Percentiles rank a stretch among this genome's conserved stretches.
Conservation (phyloP, 257 asterid genomes). For the Schizonepeta tenuifolia region DNA sequence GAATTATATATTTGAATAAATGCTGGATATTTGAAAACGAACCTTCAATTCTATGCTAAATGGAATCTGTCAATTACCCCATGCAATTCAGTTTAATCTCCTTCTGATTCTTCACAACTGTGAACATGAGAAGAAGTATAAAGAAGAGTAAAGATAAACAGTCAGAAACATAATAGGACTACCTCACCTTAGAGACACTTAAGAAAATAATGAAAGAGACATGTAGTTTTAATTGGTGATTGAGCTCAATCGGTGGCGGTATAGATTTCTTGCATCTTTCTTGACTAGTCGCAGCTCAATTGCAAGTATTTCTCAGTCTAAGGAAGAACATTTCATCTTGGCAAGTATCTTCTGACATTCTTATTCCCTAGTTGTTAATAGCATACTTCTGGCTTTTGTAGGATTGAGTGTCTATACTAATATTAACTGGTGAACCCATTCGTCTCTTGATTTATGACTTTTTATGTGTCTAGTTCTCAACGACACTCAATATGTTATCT, state of each 20-base stretch:
- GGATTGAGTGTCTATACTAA: conserved; percentile 9
- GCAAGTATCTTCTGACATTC: not conserved
- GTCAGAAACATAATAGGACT: too few species aligned
- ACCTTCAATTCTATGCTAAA: too few species aligned
- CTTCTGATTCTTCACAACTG: too few species aligned
- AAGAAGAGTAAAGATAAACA: too few species aligned
- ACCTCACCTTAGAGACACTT: too few species aligned
- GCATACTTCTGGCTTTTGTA: conserved; percentile 10
- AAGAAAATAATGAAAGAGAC: too few species aligned
- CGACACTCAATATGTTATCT: conserved; percentile 7
- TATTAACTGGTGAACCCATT: not conserved
- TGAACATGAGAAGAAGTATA: too few species aligned
- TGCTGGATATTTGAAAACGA: too few species aligned
- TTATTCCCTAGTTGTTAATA: not conserved
- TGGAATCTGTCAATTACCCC: too few species aligned
- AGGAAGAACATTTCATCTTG: not conserved
- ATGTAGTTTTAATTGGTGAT: conserved; percentile 20
- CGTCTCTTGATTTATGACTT: conserved; percentile 1
- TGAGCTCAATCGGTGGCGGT: conserved; percentile 18
- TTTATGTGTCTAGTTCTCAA: conserved; percentile 8
- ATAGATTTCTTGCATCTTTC: conserved; percentile 13
- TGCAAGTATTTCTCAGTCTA: not conserved
- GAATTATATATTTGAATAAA: too few species aligned
- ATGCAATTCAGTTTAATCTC: too few species aligned
- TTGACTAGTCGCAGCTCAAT: conserved; percentile 15